Evolutionary conservation across 495 filamentous ascomycete species (phyloP).

Genomic region (Hapsidospora chrysogenum): DNA sequence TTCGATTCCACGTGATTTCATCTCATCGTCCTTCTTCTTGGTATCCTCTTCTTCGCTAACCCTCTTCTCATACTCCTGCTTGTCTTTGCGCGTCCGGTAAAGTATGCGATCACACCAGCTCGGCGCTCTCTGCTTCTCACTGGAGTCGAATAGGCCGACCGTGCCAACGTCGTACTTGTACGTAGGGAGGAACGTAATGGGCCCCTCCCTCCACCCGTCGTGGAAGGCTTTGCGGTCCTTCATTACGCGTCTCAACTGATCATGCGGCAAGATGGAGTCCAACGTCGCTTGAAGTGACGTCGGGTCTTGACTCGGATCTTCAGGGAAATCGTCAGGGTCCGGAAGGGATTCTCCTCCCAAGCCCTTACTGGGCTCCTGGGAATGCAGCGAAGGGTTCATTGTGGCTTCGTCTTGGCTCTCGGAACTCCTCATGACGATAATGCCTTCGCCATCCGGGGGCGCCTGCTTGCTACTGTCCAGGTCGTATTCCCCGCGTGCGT

Average conservation of each 20-base stretch:
- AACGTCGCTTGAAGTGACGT: conserved; percentile 66
- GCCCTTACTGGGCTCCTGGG: conserved; percentile 8
- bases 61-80: conserved; percentile 50
- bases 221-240: conserved; percentile 61
- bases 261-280: conserved; percentile 70
- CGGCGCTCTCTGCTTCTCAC: conserved; percentile 79
- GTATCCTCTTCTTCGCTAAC: conserved; percentile 46
- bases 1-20: conserved; percentile 65
- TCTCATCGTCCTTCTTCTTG: conserved; percentile 61
- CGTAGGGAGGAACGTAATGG: conserved; percentile 76
- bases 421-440: conserved; percentile 16
- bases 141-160: conserved; percentile 81
- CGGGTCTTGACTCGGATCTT: conserved; percentile 33
- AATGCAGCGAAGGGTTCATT: conserved; percentile 8
- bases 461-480: conserved; percentile 18
- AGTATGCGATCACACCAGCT: conserved; percentile 98
- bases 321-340: conserved; percentile 36
- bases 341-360: conserved; percentile 25
- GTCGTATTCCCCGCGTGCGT: conserved; percentile 65
- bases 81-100: conserved; percentile 59
- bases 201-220: conserved; percentile 82
- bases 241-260: conserved; percentile 68
- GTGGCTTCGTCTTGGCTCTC: conserved; percentile 19
- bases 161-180: conserved; percentile 97
- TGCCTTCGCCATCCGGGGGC: conserved; percentile 19